Base-by-base conservation (phyloP, 345 rosid species). In the Ceriops tagal region DNA sequence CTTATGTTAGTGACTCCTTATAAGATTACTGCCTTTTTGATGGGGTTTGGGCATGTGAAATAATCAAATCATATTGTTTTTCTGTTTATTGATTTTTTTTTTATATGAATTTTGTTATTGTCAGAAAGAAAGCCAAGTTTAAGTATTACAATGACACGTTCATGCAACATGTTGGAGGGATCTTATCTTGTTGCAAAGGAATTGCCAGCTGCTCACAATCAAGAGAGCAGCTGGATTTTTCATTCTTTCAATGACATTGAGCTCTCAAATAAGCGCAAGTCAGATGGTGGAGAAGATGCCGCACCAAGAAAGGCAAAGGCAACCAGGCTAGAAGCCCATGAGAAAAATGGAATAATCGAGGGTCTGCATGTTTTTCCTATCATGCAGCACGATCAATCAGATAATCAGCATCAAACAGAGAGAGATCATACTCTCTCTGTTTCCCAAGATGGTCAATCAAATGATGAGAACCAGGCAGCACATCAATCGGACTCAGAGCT, bases 91-190 rank as follows among this genome's bases (percentile, higher is more conserved):
- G 57, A 58, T 53, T 53, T 53, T 31, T n/a, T 16, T 39, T 56
- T 43, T 37, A 55, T 62, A 43, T 53, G 55, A 27, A 27, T 32
- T 64, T 64, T 56, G 31, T 64, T 35, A 30, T 46, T 30, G 13
- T 53, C n/a, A 49, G 51, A 18, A 66, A 58, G 37, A 37, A 26
- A 65, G 64, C 34, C 27, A 66, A 60, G 35, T 8, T 27, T 34
- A 34, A 19, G 34, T 22, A 16, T 6, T 46, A 8, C 6, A 3
- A 37, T 16, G 27, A 20, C 19, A 15, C 59, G 27, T 53, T 64
- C 61, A 32, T n/a, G 66, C 13, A 75, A 47, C n/a, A 84, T 85
- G 92, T 80, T 88, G 84, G 90, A 86, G 71, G 82, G 82, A 57
- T 69, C 78, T 63, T 84, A 70, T 73, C 72, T 79, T 4, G 75